These are phyloP conservation scores for Plectranthus barbatus DNA, from an alignment of 257 asterid genomes.

Conservation along the genomic window DNA sequence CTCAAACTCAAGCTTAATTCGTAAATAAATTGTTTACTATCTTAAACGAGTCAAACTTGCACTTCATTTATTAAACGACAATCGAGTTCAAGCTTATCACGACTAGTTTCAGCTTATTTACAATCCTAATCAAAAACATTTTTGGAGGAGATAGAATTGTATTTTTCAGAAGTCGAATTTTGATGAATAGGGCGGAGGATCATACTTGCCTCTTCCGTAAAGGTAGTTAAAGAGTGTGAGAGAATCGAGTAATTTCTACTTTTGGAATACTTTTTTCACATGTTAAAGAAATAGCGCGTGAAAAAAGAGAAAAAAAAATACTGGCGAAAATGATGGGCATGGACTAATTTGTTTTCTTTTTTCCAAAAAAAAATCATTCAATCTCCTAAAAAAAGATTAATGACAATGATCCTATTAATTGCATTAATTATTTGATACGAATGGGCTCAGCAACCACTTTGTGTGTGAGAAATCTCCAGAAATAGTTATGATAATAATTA, in stretches of 20 bases:
- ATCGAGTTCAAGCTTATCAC: background rate
- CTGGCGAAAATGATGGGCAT: background rate
- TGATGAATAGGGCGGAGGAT: background rate
- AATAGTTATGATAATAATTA: too few relatives aligned
- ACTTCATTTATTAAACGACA: background rate
- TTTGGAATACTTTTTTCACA: background rate
- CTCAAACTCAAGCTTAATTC: background rate
- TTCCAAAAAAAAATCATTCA: too few relatives aligned
- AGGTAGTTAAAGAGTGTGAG: background rate
- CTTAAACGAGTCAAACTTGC: background rate
- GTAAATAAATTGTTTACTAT: background rate
- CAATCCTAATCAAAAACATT: background rate
- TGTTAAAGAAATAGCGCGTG: background rate
- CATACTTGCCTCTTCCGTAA: conserved; percentile 5
- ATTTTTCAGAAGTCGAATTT: background rate
- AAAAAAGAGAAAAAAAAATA: background rate
- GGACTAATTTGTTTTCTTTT: background rate
- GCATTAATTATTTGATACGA: too few relatives aligned
- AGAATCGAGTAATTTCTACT: conserved; percentile 1
- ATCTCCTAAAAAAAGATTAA: too few relatives aligned
- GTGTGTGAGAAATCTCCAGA: too few relatives aligned
- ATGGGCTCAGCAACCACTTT: too few relatives aligned
- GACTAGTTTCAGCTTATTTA: too few relatives aligned
- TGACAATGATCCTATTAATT: too few relatives aligned
- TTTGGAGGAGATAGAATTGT: background rate